These are phyloP conservation scores for Beauveria caledonica DNA, from an alignment of 2,329 filamentous ascomycete species.

Conservation along the genomic window DNA sequence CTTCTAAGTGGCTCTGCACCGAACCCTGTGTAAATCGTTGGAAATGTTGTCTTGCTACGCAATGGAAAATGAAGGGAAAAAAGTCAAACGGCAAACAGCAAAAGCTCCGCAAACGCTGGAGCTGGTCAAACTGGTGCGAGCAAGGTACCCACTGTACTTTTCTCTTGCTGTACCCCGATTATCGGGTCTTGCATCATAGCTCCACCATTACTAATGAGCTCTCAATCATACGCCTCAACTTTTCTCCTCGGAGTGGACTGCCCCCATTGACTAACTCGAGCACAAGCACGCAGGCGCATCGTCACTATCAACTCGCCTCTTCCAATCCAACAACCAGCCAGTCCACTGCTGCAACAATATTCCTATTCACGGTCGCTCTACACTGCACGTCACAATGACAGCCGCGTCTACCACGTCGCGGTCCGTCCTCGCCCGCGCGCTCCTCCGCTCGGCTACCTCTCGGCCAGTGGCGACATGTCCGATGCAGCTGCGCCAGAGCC, in stretches of 20 bases:
- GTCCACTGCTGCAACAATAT: not conserved
- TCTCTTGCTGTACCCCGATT: not conserved
- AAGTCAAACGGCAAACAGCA: not conserved
- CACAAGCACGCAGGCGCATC: not conserved
- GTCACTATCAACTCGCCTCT: not conserved
- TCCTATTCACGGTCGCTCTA: not conserved
- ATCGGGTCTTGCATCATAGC: slow-evolving; percentile 20
- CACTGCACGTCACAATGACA: slow-evolving; percentile 2
- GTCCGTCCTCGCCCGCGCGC: slow-evolving; percentile 1
- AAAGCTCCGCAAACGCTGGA: too few relatives aligned
- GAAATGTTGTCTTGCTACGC: not conserved
- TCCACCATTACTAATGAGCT: slow-evolving; percentile 25
- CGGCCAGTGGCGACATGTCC: slow-evolving; percentile 11
- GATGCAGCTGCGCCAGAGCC: slow-evolving; percentile 13
- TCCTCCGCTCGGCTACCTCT: slow-evolving; percentile 11
- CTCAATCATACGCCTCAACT: slow-evolving; percentile 7
- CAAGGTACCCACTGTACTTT: not conserved
- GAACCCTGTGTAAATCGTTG: too few relatives aligned
- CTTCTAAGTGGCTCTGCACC: too few relatives aligned
- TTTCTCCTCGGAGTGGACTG: not conserved
- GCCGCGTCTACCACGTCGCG: slow-evolving; percentile 3
- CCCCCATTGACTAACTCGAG: not conserved
- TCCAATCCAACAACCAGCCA: not conserved
- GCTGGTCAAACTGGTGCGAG: not conserved
- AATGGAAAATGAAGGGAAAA: not conserved